Evolutionary conservation across 768 basidiomycete species (phyloP).

Genomic region (Termitomyces titanicus): DNA sequence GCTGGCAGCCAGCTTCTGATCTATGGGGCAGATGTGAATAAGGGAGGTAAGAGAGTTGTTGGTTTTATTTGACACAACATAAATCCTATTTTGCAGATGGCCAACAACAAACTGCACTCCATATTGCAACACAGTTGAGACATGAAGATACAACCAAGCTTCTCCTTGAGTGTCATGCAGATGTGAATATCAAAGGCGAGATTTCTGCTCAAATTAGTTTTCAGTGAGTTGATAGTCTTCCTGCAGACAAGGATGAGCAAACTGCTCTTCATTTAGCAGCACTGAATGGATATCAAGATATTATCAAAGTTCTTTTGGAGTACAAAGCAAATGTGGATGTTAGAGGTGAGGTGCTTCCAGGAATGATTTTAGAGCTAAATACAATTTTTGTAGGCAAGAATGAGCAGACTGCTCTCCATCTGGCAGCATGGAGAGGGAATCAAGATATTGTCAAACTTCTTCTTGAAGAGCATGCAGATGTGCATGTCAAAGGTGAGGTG

Average conservation of each 20-base stretch:
- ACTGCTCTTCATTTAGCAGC: neutral
- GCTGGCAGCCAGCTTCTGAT: neutral
- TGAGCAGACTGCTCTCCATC: too few relatives aligned
- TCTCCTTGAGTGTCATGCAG: neutral
- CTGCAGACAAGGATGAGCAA: neutral
- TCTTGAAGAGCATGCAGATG: too few relatives aligned
- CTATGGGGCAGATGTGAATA: neutral
- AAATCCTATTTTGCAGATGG: neutral
- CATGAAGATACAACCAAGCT: neutral
- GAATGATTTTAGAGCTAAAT: too few relatives aligned
- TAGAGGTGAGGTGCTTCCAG: neutral
- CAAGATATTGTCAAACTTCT: too few relatives aligned
- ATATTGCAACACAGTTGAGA: neutral
- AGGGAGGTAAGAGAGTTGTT: neutral
- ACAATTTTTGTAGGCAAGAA: too few relatives aligned
- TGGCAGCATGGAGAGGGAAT: too few relatives aligned
- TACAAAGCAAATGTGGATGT: neutral
- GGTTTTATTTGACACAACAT: too few relatives aligned
- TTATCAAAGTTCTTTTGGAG: neutral
- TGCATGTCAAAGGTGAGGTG: too few relatives aligned
- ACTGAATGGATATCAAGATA: neutral
- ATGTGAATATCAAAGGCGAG: neutral
- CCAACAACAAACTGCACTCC: neutral
- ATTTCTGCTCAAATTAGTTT: neutral
- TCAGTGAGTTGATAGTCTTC: neutral